Evolutionary conservation across 2,329 filamentous ascomycete species (phyloP), one percentile per base, ranked within the genome.

Genomic region (Pyrenochaeta sp.): DNA sequence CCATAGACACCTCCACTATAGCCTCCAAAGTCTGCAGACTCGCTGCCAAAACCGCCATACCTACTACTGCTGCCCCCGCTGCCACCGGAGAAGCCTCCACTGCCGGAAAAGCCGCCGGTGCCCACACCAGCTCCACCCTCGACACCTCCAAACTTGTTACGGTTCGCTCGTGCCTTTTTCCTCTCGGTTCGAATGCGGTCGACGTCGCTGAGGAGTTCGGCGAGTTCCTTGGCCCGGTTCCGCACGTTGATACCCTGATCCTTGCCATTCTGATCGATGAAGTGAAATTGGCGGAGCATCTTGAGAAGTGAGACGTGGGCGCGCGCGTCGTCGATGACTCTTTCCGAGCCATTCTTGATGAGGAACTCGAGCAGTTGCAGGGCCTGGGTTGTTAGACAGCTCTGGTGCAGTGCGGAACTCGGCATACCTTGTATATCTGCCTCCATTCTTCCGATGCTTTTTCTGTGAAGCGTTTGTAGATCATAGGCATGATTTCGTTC

Each of bases 401-500:
- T 29, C 21, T 18, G 7, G 6, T 7, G 2, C 14, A 17, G 29
- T 17, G 33, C 43, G 42, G 17, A 35, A 39, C 10, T 17, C 43
- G 12, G 55, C 51, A 69, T 57, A 92, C 90, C 83, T 99, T 99
- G 85, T 99, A 99, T 73, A 99, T 99, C 77, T 99, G 95, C 64
- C 95, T 87, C 95, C 95, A 99, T 79, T 99, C 95, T 75, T 99
- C 95, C 50, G 95, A 94, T 7, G 92, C 85, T 82, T 99, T 99
- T 76, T 99, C 95, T 56, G 95, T 99, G 78, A 99, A 99, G 62
- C 95, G 91, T 72, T 96, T 95, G 82, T 99, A 99, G 73, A 99
- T 97, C 92, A 99, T 95, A 63, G 95, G 95, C 95, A 99, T 99
- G 75, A 99, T 98, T 78, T 99, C 95, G 78, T 98, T 98, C 51